Evolutionary conservation across 1,284 basidiomycete species (phyloP), one percentile per base, ranked within the genome.

Genomic region (Phylloboletellus chloephorus): DNA sequence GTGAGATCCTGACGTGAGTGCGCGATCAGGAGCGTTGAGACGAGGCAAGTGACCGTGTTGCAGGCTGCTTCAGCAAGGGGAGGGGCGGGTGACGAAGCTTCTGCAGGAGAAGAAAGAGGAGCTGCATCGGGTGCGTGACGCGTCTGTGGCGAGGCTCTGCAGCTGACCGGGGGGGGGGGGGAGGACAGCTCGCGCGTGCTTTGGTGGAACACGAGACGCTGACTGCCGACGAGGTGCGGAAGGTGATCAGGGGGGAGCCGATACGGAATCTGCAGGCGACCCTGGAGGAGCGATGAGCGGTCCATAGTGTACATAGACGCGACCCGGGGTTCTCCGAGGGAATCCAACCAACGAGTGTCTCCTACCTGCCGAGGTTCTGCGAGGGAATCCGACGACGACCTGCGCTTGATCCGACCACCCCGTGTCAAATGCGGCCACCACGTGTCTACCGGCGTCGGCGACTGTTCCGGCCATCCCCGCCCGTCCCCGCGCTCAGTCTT

Each of bases 121-220:
- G 59, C 68, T 97, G 36, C 88, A 95, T 65, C 73, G 69, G 63
- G 89, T 92, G 63, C 50, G 74, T 64, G 36, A 22, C 10, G n/a
- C 39, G 2, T 37, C 15, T n/a, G n/a, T n/a, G n/a, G n/a, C n/a
- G n/a, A n/a, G n/a, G n/a, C n/a, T n/a, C n/a, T n/a, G n/a, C n/a
- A n/a, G n/a, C n/a, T n/a, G n/a, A n/a, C n/a, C n/a, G n/a, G n/a
- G n/a, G n/a, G n/a, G n/a, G n/a, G n/a, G n/a, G n/a, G n/a, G n/a
- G n/a, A n/a, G n/a, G n/a, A n/a, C n/a, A n/a, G 86, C 76, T 96
- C 35, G 93, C 93, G 3, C 73, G 77, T 41, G 93, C 94, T 4
- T 69, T 97, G 44, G 79, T 96, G 13, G 90, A 95, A 61, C 85
- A 95, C 65, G 93, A 97, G 71, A 96, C 93, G n/a, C 69, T 97